Base-by-base conservation (phyloP, 306 rosid genomes). In the Sechiopsis laciniata region DNA sequence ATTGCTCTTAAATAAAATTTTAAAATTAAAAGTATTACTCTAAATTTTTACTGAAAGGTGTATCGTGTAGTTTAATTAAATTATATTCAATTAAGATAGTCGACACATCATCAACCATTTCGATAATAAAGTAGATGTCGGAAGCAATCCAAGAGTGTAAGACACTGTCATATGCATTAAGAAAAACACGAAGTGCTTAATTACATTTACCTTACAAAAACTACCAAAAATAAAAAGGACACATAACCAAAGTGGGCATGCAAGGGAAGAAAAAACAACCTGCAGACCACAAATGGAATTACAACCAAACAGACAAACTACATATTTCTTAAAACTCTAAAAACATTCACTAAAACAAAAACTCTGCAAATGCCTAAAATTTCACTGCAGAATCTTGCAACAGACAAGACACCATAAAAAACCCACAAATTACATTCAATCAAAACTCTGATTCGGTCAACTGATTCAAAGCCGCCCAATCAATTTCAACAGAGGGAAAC, bases 401-500 rank as follows among this genome's bases (percentile, higher is more conserved):
- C 72, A 52, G 37, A 67, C 77, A 80, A 48, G 52, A 10, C 52
- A 45, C 50, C 12, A 45, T 45, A 12, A 7, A 45, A 45, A 45
- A n/a, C n/a, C 61, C 76, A 75, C 66, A 3, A 10, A 71, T 66
- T 14, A 56, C n/a, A 74, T 55, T 2, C 5, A 42, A 50, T 75
- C 51, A 45, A 48, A 55, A 51, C 7, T 69, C 53, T 14, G 20
- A 68, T 46, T 66, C 56, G 1, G 9, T 42, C 45, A 69, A 14
- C 22, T 69, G 74, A 13, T 10, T 69, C 21, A 69, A 56, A 51
- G 97, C 90, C 26, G 81, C 87, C 99, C 97, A 94, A 67, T 91
- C 99, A 75, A 91, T 94, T 81, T 94, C 99, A 71, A 87, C 85
- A 0, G 99, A 91, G 74, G 97, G 96, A 69, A 10, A 91, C 85